A percentile compares a stretch with the other conserved stretches of the same genome.
These are phyloP conservation scores for Rosa hybrid DNA, from an alignment of 331 rosid species.

Conservation along the genomic window DNA sequence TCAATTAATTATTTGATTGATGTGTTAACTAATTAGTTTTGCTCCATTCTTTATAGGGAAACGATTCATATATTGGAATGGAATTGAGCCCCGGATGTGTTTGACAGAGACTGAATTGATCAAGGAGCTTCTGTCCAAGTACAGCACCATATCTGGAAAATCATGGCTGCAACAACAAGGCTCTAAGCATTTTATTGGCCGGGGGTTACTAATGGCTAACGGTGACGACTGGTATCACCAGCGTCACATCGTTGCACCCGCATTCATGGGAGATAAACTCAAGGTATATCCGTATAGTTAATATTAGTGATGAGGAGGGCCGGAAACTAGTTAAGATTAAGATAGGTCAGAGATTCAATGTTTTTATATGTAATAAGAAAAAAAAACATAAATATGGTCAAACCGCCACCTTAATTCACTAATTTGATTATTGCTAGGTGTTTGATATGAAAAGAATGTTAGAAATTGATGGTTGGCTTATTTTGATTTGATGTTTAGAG, in stretches of 20 bases:
- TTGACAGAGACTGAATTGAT: constrained; percentile 77
- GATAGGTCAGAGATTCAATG: not conserved
- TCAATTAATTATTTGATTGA: not conserved
- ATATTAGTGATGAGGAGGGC: constrained; percentile 1
- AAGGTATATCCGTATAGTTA: constrained; percentile 45
- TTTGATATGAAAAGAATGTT: constrained; percentile 3
- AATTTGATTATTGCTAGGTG: not conserved
- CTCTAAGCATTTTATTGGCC: constrained; percentile 77
- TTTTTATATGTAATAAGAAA: not conserved
- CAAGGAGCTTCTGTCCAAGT: constrained; percentile 71
- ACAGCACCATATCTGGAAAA: constrained; percentile 71
- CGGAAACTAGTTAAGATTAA: not conserved
- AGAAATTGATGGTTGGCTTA: constrained; percentile 15
- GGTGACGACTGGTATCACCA: constrained; percentile 87
- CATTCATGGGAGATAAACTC: constrained; percentile 78
- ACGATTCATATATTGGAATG: constrained; percentile 85
- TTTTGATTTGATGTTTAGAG: constrained; percentile 39
- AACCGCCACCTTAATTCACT: not conserved
- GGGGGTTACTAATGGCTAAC: constrained; percentile 94
- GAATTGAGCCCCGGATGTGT: constrained; percentile 86
- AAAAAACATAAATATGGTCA: not conserved
- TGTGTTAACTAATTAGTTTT: not conserved
- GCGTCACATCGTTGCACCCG: constrained; percentile 93
- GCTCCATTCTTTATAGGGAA: constrained; percentile 44
- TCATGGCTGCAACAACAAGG: constrained; percentile 97